Base-by-base conservation (phyloP, 2,329 filamentous ascomycete species). In the Diplodia intermedia region DNA sequence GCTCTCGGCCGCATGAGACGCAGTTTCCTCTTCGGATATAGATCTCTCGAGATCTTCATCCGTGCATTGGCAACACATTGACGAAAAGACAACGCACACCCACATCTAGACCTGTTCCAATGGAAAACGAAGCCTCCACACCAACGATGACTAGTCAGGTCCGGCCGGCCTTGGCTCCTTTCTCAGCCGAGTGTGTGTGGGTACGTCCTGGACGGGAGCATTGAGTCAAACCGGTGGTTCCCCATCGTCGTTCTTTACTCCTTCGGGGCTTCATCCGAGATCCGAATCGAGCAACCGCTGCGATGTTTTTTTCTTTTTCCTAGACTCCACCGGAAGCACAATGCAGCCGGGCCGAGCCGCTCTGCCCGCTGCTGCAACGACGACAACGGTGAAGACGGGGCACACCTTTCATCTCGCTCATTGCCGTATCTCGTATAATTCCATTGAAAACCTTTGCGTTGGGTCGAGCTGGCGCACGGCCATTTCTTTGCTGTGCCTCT, bases 11-110 rank as follows among this genome's bases (percentile, higher is more conserved):
- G 9, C 36, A 26, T n/a, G 57, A 62, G 43, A 50, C 26, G 47
- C 57, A 63, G 60, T 63, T 63, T 47, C 60, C 60, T 52, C 18
- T 52, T 63, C 11, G 3, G 60, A 52, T 40, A 62, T 60, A 33
- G 57, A 31, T 49, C 40, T 62, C 47, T 38, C 11, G 54, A 52
- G 47, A 36, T 53, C 43, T 14, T 38, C 60, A 18, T 38, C 60
- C 40, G 26, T 63, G 29, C 60, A 36, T 52, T 29, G 11, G 49
- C 56, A 47, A 14, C 54, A n/a, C 31, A 60, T 12, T 23, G 56
- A 53, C 23, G 14, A 14, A 18, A 15, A 29, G 56, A 56, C 20
- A 43, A 38, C 43, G 12, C 56, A 43, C 56, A 38, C 38, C 14
- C 12, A 23, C 36, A 47, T 60, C 36, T 31, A 60, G 56, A 29